Evolutionary conservation across 2,329 filamentous ascomycete species (phyloP).

Genomic region (Neopestalotiopsis rosae): DNA sequence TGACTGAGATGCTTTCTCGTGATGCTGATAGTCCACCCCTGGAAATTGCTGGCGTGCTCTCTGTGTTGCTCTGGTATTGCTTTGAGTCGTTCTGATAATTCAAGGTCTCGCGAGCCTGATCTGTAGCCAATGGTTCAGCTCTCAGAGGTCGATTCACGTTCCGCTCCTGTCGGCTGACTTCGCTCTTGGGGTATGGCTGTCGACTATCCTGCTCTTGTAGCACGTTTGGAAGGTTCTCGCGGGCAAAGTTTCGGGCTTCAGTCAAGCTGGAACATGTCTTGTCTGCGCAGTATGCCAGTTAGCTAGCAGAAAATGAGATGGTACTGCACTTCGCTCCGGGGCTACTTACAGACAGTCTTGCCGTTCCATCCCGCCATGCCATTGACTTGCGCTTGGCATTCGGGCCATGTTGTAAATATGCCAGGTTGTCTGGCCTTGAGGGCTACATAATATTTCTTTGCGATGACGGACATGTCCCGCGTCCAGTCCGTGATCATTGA

Average conservation of each 20-base stretch:
- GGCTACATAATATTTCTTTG: conserved; percentile 4
- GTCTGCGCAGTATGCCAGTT: not conserved
- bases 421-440: not conserved
- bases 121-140: not conserved
- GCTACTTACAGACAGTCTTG: not conserved
- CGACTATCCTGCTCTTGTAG: not conserved
- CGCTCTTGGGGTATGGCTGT: not conserved
- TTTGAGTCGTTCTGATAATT: not conserved
- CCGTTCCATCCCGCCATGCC: not conserved
- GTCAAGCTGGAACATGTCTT: not conserved
- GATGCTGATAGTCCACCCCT: not conserved
- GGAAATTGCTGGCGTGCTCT: not conserved
- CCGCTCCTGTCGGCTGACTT: not conserved
- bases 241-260: not conserved
- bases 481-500: not conserved
- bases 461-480: too few species aligned
- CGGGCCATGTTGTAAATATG: not conserved
- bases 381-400: not conserved
- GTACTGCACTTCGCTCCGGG: too few species aligned
- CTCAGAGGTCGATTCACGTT: not conserved
- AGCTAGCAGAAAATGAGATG: not conserved
- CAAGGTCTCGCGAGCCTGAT: not conserved
- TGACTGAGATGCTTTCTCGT: not conserved
- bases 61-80: not conserved
- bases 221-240: not conserved